These are phyloP conservation scores for Xylaria venustula DNA, from an alignment of 495 filamentous ascomycete species.

Conservation along the genomic window DNA sequence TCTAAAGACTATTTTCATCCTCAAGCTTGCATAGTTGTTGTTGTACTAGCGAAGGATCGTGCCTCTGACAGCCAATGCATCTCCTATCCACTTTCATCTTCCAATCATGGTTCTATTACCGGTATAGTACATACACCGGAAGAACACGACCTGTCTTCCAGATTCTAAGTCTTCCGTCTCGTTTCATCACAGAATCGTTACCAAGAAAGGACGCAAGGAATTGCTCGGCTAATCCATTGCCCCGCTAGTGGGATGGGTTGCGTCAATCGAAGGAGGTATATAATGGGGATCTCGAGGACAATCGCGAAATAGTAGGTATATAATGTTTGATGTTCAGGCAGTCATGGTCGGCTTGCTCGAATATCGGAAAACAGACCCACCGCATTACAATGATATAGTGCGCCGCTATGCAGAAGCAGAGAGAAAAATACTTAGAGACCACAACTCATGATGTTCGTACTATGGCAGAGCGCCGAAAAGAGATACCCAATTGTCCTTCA, in stretches of 20 bases:
- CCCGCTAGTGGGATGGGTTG: not conserved
- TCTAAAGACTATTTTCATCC: not conserved
- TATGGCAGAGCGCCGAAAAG: constrained; percentile 21
- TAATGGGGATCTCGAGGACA: constrained; percentile 3
- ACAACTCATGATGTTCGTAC: constrained; percentile 10
- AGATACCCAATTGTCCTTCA: constrained; percentile 28
- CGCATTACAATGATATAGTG: constrained; percentile 14
- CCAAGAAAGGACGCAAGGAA: not conserved
- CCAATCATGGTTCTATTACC: constrained; percentile 9
- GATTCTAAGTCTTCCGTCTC: not conserved
- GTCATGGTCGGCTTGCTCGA: not conserved
- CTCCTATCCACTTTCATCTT: constrained; percentile 5
- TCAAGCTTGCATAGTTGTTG: not conserved
- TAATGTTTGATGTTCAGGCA: not conserved
- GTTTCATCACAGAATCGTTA: not conserved
- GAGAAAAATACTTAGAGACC: constrained; percentile 14
- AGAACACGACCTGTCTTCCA: constrained; percentile 17
- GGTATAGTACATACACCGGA: constrained; percentile 30
- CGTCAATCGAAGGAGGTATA: not conserved
- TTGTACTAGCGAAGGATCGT: not conserved
- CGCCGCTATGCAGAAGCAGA: constrained; percentile 15
- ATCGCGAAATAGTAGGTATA: not conserved
- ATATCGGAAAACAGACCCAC: constrained; percentile 10
- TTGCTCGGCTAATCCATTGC: not conserved
- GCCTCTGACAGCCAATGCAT: not conserved